Percentiles rank a stretch among this genome's conserved stretches.
phyloP scores from a whole-genome alignment of 2,329 filamentous ascomycete species.

The Decorospora gaudefroyi region DNA sequence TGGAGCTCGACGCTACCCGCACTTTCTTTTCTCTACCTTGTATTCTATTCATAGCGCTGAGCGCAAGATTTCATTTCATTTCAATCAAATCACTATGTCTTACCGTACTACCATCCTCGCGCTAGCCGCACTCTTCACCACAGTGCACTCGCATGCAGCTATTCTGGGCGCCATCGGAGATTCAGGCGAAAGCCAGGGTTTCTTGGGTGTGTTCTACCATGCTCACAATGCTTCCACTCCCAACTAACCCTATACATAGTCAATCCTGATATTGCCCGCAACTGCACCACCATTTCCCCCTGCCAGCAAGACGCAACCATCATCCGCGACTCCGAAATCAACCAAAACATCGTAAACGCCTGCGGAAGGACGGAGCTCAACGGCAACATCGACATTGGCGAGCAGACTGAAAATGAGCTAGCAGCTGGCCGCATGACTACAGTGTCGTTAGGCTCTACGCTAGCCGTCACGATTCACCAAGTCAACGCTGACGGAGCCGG shows the following conservation, averaged over 20 bases:
- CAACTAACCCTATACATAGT: slow-evolving; percentile 25
- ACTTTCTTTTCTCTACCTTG: slow-evolving; percentile 22
- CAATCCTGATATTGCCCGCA: slow-evolving; percentile 42
- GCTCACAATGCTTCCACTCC: neutral
- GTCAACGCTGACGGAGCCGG: slow-evolving; percentile 69
- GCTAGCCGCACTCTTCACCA: slow-evolving; percentile 37
- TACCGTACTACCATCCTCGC: slow-evolving; percentile 33
- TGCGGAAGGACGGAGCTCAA: slow-evolving; percentile 46
- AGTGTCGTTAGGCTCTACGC: slow-evolving; percentile 31
- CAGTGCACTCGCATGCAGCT: slow-evolving; percentile 40
- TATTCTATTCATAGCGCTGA: slow-evolving; percentile 36
- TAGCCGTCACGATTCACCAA: slow-evolving; percentile 54
- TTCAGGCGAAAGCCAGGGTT: slow-evolving; percentile 39
- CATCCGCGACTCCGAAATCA: slow-evolving; percentile 45
- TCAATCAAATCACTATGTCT: slow-evolving; percentile 31
- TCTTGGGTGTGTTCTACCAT: slow-evolving; percentile 25
- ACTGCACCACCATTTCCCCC: slow-evolving; percentile 46
- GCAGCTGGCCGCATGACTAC: slow-evolving; percentile 38
- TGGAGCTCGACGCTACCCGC: slow-evolving; percentile 15
- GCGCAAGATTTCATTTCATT: slow-evolving; percentile 22
- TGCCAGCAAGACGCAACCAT: slow-evolving; percentile 48
- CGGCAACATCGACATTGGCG: slow-evolving; percentile 48
- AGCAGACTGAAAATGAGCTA: slow-evolving; percentile 46
- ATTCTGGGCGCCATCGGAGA: slow-evolving; percentile 39
- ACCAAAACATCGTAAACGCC: slow-evolving; percentile 46